Base-by-base conservation (phyloP, 495 filamentous ascomycete genomes). In the Penicillium tannophilum region DNA sequence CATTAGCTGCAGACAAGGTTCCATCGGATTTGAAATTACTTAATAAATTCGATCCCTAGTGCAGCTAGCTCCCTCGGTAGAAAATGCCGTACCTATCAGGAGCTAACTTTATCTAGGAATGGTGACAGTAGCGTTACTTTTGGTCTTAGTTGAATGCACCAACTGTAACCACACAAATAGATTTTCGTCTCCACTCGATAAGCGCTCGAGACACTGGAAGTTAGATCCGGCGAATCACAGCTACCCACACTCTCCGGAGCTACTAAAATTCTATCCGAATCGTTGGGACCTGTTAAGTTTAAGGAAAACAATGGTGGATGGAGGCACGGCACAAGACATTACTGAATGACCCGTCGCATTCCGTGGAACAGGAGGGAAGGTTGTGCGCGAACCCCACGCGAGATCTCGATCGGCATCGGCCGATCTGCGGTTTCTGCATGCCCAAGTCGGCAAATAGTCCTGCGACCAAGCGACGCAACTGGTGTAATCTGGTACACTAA, bases 381-480 rank as follows among this genome's bases (percentile, higher is more conserved):
- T 58, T 52, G 41, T 54, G 54, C 50, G 50, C 49, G 60, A 60
- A 31, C 58, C 39, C 58, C 57, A 64, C 51, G 54, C 45, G 39
- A 55, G 54, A 60, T 60, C 62, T 60, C 33, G 57, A 64, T 64
- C 62, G 57, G 49, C 49, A 35, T 47, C 30, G 55, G 46, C 58
- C 58, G 59, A 61, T 61, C 59, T 39, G 49, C 56, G 7, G 42
- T 23, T 41, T 36, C 50, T 36, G 50, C 50, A 39, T 19, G 26
- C 26, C 54, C 60, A 44, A 55, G 12, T 28, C 39, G 58, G 58
- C 20, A 60, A 51, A 45, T 35, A 33, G 42, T 44, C 33, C n/a
- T 48, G 17, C 24, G 8, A 23, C 36, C 41, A 42, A 16, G 17
- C 17, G 39, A 28, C 28, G 28, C 28, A 28, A 28, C 28, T 28